Evolutionary conservation across 345 rosid species (phyloP).

Genomic region (Eucalyptus cladocalyx): DNA sequence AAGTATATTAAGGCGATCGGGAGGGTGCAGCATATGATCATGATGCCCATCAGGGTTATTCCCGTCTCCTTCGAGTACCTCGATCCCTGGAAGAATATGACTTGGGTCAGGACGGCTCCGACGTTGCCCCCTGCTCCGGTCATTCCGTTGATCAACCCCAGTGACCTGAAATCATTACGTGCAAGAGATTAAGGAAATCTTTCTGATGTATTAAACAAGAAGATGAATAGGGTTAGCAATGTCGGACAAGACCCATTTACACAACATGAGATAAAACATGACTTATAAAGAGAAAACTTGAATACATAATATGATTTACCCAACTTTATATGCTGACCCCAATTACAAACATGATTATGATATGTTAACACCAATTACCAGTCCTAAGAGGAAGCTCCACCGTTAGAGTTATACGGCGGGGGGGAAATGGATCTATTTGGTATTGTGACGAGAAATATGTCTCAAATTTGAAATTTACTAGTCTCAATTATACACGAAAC

Average conservation of each 20-base stretch:
- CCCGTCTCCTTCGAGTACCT: slow-evolving; percentile 71
- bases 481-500: neutral
- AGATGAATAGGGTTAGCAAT: neutral
- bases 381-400: neutral
- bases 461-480: neutral
- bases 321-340: neutral
- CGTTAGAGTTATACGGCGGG: neutral
- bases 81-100: slow-evolving; percentile 85
- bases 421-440: neutral
- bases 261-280: neutral
- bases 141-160: slow-evolving; percentile 84
- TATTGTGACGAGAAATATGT: neutral
- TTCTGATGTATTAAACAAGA: neutral
- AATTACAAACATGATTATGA: neutral
- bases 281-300: neutral
- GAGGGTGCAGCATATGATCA: slow-evolving; percentile 62
- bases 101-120: slow-evolving; percentile 81
- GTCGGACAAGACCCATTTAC: neutral
- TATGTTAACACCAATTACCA: neutral
- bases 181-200: neutral
- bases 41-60: slow-evolving; percentile 68
- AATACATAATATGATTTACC: neutral
- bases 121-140: slow-evolving; percentile 90
- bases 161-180: slow-evolving; percentile 26
- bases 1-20: slow-evolving; percentile 54